A percentile compares a stretch with the other conserved stretches of the same genome.
Conservation (phyloP, 2,329 filamentous ascomycete genomes). For the Fusarium oxysporum region DNA sequence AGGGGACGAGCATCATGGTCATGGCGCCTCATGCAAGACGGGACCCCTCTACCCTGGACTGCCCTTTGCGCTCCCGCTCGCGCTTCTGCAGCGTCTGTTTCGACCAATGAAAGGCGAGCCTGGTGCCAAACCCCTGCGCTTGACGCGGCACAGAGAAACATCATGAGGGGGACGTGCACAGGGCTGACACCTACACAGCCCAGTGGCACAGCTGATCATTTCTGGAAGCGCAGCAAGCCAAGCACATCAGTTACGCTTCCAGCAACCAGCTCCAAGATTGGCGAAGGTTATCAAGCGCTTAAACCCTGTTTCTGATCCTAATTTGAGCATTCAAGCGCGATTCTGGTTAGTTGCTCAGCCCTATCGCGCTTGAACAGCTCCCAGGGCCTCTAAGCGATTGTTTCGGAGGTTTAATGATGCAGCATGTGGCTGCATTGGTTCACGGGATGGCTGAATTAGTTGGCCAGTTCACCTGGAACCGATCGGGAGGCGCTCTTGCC, state of each 20-base stretch:
- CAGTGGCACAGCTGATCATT: conserved; percentile 34
- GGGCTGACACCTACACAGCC: conserved; percentile 37
- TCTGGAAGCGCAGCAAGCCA: conserved; percentile 19
- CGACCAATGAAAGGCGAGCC: conserved; percentile 23
- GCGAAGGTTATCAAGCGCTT: conserved; percentile 5
- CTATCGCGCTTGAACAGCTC: conserved; percentile 22
- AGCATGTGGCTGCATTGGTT: conserved; percentile 23
- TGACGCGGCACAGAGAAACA: conserved; percentile 7
- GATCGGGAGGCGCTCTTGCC: not conserved
- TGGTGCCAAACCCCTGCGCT: not conserved
- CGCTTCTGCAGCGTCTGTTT: conserved; percentile 36
- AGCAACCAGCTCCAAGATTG: conserved; percentile 8
- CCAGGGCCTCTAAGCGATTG: not conserved
- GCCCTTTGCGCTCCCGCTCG: not conserved
- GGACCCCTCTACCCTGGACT: not conserved
- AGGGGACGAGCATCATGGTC: conserved; percentile 16
- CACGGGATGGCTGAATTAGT: conserved; percentile 19
- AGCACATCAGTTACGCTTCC: conserved; percentile 2
- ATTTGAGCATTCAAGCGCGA: conserved; percentile 22
- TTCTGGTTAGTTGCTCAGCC: not conserved
- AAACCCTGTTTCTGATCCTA: conserved; percentile 4
- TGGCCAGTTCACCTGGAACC: not conserved
- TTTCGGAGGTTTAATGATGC: not conserved
- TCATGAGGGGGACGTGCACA: conserved; percentile 30
- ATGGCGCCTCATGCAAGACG: conserved; percentile 16